A percentile compares a stretch with the other conserved stretches of the same genome.
Conservation (phyloP, 805 yeast species). For the Grigorovia humatica region DNA sequence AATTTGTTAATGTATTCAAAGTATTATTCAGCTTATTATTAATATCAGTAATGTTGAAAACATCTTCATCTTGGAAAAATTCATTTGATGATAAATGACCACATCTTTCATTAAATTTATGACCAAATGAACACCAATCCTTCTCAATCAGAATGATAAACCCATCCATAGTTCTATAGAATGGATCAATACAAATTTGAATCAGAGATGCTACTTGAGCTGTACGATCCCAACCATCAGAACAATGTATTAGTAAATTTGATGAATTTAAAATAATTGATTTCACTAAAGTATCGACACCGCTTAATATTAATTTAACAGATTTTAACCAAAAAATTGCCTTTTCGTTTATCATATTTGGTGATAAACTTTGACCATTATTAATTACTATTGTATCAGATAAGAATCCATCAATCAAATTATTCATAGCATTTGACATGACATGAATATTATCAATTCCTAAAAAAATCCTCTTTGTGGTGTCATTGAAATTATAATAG, state of each 20-base stretch:
- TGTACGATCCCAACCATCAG: slow-evolving; percentile 98
- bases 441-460: slow-evolving; percentile 95
- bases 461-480: slow-evolving; percentile 53
- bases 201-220: slow-evolving; percentile 78
- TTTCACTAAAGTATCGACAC: slow-evolving; percentile 68
- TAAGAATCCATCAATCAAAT: slow-evolving; percentile 46
- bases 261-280: slow-evolving; percentile 76
- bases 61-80: slow-evolving; percentile 31
- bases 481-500: slow-evolving; percentile 55
- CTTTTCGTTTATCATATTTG: slow-evolving; percentile 1
- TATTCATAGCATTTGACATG: slow-evolving; percentile 73
- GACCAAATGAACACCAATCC: slow-evolving; percentile 95
- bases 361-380: not conserved
- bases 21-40: not conserved
- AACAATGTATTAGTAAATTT: slow-evolving; percentile 82
- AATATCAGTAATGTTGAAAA: slow-evolving; percentile 11
- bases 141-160: slow-evolving; percentile 79
- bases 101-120: slow-evolving; percentile 71
- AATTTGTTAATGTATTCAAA: slow-evolving; percentile 7
- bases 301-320: slow-evolving; percentile 53
- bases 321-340: slow-evolving; percentile 59
- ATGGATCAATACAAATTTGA: slow-evolving; percentile 84
- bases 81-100: slow-evolving; percentile 60
- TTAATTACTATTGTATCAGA: slow-evolving; percentile 50
- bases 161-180: slow-evolving; percentile 78